phyloP scores from a whole-genome alignment of 2,329 filamentous ascomycete genomes.

The Arthrobotrys sphaeroides region DNA sequence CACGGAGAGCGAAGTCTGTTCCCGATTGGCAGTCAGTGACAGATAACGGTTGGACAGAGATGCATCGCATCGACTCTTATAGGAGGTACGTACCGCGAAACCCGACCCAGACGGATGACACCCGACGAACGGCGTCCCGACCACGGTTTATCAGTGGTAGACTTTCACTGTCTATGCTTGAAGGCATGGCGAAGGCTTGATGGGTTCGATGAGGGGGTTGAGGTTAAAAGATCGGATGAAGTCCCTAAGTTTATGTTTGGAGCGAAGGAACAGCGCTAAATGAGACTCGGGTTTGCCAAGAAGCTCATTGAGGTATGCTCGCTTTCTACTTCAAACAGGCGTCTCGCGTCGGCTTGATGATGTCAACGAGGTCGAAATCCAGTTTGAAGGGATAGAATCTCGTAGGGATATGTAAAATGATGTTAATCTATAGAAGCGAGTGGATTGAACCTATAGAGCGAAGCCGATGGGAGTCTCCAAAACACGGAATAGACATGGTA shows the following conservation, averaged over 20 bases:
- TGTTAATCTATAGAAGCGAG: too few relatives aligned
- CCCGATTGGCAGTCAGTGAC: constrained; percentile 62
- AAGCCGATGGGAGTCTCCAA: too few relatives aligned
- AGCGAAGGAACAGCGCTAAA: background rate
- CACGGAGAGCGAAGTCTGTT: constrained; percentile 76
- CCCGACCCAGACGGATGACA: constrained; percentile 33
- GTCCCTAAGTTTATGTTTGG: background rate
- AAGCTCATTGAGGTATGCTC: background rate
- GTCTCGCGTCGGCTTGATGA: too few relatives aligned
- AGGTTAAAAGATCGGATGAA: constrained; percentile 39
- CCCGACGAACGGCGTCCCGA: constrained; percentile 31
- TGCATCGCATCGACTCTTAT: background rate
- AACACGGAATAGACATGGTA: too few relatives aligned
- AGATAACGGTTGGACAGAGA: background rate
- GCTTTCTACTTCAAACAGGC: background rate
- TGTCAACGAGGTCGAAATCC: background rate
- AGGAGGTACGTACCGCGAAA: constrained; percentile 24
- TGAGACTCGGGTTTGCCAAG: background rate
- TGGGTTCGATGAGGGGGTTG: constrained; percentile 7
- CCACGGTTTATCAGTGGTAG: constrained; percentile 37
- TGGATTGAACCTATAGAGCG: too few relatives aligned
- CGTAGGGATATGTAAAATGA: too few relatives aligned
- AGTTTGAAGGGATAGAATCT: too few relatives aligned
- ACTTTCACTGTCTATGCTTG: constrained; percentile 22
- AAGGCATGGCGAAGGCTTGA: constrained; percentile 12